phyloP scores from a whole-genome alignment of 768 basidiomycete species.

The Lactarius hengduanensis region DNA sequence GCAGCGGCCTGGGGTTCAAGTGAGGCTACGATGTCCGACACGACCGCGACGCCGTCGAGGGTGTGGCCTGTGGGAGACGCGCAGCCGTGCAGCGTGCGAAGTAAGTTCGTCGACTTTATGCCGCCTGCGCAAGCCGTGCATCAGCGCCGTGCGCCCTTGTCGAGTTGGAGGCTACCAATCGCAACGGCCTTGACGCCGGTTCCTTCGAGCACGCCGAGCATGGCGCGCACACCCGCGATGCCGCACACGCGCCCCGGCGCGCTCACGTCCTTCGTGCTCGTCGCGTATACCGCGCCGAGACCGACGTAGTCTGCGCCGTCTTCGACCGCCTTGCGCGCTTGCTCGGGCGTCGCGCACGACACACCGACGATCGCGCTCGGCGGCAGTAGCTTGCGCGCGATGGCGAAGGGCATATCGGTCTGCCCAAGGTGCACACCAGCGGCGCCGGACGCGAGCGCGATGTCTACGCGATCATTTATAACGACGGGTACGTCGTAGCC shows the following conservation, averaged over 20 bases:
- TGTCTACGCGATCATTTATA: constrained; percentile 86
- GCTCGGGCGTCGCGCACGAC: constrained; percentile 66
- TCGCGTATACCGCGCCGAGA: constrained; percentile 81
- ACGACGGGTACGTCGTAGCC: constrained; percentile 78
- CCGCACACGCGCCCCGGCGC: constrained; percentile 57
- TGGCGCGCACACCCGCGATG: constrained; percentile 63
- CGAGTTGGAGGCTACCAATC: constrained; percentile 57
- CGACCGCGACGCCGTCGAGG: constrained; percentile 83
- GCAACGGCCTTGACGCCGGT: constrained; percentile 70
- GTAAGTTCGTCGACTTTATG: constrained; percentile 74
- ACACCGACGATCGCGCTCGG: constrained; percentile 73
- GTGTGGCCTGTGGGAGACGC: constrained; percentile 54
- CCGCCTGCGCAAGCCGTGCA: constrained; percentile 57
- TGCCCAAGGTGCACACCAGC: constrained; percentile 90
- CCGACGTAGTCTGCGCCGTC: constrained; percentile 84
- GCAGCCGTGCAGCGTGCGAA: constrained; percentile 72
- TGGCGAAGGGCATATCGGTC: constrained; percentile 70
- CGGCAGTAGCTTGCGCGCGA: constrained; percentile 69
- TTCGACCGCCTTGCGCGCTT: constrained; percentile 59
- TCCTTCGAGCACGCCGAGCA: constrained; percentile 65
- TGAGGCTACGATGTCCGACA: constrained; percentile 82
- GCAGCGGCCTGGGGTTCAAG: constrained; percentile 53
- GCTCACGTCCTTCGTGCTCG: constrained; percentile 72
- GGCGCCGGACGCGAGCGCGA: constrained; percentile 74
- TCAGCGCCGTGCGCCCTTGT: not conserved